Evolutionary conservation across 2,329 filamentous ascomycete genomes (phyloP), one percentile per base, ranked within the genome.

Genomic region (Sclerotinia glacialis): DNA sequence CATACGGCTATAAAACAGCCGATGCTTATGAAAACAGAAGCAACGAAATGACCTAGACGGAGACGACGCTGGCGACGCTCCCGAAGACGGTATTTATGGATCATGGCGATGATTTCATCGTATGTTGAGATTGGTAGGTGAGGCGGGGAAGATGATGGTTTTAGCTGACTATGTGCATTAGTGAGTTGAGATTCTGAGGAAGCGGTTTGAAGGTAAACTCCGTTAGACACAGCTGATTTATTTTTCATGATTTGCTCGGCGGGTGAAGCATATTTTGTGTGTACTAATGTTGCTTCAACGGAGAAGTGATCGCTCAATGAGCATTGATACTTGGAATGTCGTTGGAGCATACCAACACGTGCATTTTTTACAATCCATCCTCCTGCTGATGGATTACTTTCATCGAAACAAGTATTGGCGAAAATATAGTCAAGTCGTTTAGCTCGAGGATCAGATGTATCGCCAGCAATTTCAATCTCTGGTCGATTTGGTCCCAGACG

Each of bases 381-480:
- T 69, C 77, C 79, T 16, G 67, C 28, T 8, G 69, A 69, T 9
- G 71, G 71, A 40, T 70, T 63, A 5, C 69, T 55, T 18, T 71
- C 65, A 67, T 79, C 76, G 44, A 75, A 76, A 16, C 82, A 84
- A 16, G 85, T 84, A 1, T 85, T 86, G 72, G 92, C 89, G 78
- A 99, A 98, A 74, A 99, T 90, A 78, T 99, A 99, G 79, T 99
- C 95, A 58, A 98, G 84, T 28, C 95, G 83, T 77, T 97, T 94
- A n/a, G 90, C 94, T 31, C 82, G 83, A 0, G 86, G 86, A 75
- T 97, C 93, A 4, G 82, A 78, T 0, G 86, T 85, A 56, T 89
- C 83, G 0, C 85, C 83, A n/a, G 89, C 81, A 8, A 96, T 82
- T 6, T 81, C 77, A 50, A 87, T 82, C 16, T 78, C 73, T n/a